Evolutionary conservation across 768 basidiomycete genomes (phyloP).

Genomic region (Agaricus bisporus): DNA sequence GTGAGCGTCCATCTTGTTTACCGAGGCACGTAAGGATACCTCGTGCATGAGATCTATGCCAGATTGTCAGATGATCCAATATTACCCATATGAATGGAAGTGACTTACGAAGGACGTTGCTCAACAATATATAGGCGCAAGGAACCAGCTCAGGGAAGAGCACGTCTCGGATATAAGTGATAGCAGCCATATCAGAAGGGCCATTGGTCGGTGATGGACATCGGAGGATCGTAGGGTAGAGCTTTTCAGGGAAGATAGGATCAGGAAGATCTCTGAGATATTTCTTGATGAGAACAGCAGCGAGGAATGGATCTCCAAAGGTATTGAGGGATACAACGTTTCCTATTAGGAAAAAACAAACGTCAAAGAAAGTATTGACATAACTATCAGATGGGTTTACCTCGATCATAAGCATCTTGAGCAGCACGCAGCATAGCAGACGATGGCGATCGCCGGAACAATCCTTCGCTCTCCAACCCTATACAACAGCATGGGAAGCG

Average conservation of each 20-base stretch:
- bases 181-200: slow-evolving; percentile 47
- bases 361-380: not conserved
- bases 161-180: slow-evolving; percentile 62
- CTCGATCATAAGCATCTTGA: slow-evolving; percentile 81
- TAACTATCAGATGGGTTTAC: slow-evolving; percentile 25
- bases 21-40: slow-evolving; percentile 57
- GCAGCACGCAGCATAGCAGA: slow-evolving; percentile 66
- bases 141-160: slow-evolving; percentile 64
- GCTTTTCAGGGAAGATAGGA: slow-evolving; percentile 67
- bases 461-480: slow-evolving; percentile 69
- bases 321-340: slow-evolving; percentile 74
- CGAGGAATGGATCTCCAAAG: slow-evolving; percentile 73
- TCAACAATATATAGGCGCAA: slow-evolving; percentile 70
- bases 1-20: slow-evolving; percentile 77
- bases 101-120: slow-evolving; percentile 55
- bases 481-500: slow-evolving; percentile 10
- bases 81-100: not conserved
- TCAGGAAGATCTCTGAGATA: slow-evolving; percentile 76
- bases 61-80: slow-evolving; percentile 10
- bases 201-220: slow-evolving; percentile 58
- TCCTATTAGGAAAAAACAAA: slow-evolving; percentile 32
- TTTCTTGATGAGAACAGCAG: slow-evolving; percentile 83
- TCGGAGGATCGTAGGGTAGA: slow-evolving; percentile 58
- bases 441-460: slow-evolving; percentile 79
- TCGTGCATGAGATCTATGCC: slow-evolving; percentile 70